These are phyloP conservation scores for Aspergillaceae sp. DNA, from an alignment of 2,329 filamentous ascomycete species.

Conservation along the genomic window DNA sequence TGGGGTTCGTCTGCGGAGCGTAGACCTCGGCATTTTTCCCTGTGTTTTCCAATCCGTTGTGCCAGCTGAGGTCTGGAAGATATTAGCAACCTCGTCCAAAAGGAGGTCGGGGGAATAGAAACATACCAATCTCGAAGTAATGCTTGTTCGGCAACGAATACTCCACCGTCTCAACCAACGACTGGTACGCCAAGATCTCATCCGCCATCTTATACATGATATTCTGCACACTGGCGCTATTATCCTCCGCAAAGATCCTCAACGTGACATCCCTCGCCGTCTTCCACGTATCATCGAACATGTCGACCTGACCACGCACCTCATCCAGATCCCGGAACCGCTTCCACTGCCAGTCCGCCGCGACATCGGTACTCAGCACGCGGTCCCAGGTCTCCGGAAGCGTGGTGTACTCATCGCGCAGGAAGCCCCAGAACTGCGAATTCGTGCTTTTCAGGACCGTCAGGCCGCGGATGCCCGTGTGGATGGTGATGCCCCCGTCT, in stretches of 20 bases:
- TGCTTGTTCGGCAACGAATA: slow-evolving; percentile 96
- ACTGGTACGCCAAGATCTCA: slow-evolving; percentile 67
- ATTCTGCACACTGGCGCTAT: slow-evolving; percentile 86
- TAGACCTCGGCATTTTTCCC: slow-evolving; percentile 94
- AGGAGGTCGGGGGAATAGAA: slow-evolving; percentile 23
- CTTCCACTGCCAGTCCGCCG: slow-evolving; percentile 79
- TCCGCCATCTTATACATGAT: slow-evolving; percentile 99
- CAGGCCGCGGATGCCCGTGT: slow-evolving; percentile 69
- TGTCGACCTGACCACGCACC: slow-evolving; percentile 53
- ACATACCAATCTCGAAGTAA: slow-evolving; percentile 78
- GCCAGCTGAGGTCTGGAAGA: slow-evolving; percentile 76
- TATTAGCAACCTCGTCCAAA: slow-evolving; percentile 2
- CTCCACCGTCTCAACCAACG: slow-evolving; percentile 62
- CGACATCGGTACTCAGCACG: slow-evolving; percentile 88
- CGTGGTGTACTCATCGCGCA: slow-evolving; percentile 87
- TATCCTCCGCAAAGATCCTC: slow-evolving; percentile 79
- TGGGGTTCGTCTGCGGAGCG: slow-evolving; percentile 83
- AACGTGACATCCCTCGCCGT: slow-evolving; percentile 77
- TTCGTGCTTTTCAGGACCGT: slow-evolving; percentile 94
- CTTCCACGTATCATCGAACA: slow-evolving; percentile 73
- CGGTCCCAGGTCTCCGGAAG: slow-evolving; percentile 88
- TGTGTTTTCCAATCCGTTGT: slow-evolving; percentile 90
- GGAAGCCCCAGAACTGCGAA: slow-evolving; percentile 89
- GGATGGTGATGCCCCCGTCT: slow-evolving; percentile 57
- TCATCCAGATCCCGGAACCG: slow-evolving; percentile 57